Evolutionary conservation across 306 rosid species (phyloP).

Genomic region (Cucurbita ficifolia): DNA sequence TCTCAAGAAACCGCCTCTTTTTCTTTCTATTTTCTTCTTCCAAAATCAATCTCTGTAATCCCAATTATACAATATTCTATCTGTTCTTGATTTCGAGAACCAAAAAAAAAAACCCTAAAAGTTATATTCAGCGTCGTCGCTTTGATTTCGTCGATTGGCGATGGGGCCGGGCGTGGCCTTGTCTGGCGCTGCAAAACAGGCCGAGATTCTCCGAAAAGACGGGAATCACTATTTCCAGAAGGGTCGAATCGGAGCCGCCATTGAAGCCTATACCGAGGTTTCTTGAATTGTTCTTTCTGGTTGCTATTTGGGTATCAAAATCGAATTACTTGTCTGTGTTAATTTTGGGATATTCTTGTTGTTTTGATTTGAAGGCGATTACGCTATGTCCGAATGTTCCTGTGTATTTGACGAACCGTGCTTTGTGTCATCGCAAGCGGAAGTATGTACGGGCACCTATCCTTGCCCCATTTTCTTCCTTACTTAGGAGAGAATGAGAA

Average conservation of each 20-base stretch:
- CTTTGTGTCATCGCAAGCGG: conserved; percentile 80
- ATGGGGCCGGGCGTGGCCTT: conserved; percentile 38
- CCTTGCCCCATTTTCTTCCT: not conserved
- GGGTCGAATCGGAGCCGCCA: conserved; percentile 72
- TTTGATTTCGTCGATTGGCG: not conserved
- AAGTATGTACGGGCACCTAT: conserved; percentile 40
- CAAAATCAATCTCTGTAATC: not conserved
- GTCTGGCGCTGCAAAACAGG: conserved; percentile 29
- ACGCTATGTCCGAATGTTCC: conserved; percentile 75
- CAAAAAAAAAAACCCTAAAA: not conserved
- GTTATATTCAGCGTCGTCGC: not conserved
- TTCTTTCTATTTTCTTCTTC: not conserved
- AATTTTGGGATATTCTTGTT: not conserved
- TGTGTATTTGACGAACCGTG: conserved; percentile 79
- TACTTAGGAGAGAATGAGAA: not conserved
- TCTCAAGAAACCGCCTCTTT: not conserved
- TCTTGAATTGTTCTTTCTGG: not conserved
- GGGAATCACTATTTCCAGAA: conserved; percentile 75
- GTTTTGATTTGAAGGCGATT: conserved; percentile 30
- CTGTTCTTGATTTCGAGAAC: not conserved
- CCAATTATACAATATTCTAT: not conserved
- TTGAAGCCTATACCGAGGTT: conserved; percentile 92
- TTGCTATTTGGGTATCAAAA: not conserved
- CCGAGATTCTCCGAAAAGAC: conserved; percentile 48
- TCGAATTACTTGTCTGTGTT: not conserved